Percentiles rank a stretch among this genome's conserved stretches.
Evolutionary conservation across 805 yeast genomes (phyloP).

Genomic region (Candida tallmaniae): DNA sequence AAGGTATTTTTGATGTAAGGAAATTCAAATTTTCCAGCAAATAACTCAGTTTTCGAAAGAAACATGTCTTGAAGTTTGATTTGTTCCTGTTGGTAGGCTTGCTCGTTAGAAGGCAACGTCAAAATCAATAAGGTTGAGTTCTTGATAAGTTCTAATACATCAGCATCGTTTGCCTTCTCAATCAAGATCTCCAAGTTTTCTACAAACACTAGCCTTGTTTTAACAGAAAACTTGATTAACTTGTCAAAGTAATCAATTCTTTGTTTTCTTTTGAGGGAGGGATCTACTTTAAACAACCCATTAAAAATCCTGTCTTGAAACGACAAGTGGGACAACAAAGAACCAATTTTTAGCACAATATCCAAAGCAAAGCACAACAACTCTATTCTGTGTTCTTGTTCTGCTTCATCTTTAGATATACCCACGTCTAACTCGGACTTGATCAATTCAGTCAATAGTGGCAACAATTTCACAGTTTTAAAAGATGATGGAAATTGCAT

Average conservation of each 20-base stretch:
- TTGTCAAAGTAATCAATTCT: slow-evolving; percentile 17
- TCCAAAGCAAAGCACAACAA: slow-evolving; percentile 46
- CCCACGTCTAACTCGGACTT: slow-evolving; percentile 28
- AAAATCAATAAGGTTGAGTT: slow-evolving; percentile 37
- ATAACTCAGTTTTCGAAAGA: slow-evolving; percentile 37
- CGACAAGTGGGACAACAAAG: slow-evolving; percentile 65
- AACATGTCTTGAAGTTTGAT: slow-evolving; percentile 49
- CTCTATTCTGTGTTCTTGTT: slow-evolving; percentile 12
- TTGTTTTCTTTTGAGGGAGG: slow-evolving; percentile 18
- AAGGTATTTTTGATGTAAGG: slow-evolving; percentile 68
- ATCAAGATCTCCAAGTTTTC: slow-evolving; percentile 47
- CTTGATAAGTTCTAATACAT: slow-evolving; percentile 45
- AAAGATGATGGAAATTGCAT: slow-evolving; percentile 36
- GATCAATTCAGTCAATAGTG: slow-evolving; percentile 55
- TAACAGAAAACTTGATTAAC: slow-evolving; percentile 28
- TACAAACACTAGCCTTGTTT: slow-evolving; percentile 26
- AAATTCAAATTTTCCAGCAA: slow-evolving; percentile 53
- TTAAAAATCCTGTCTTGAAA: slow-evolving; percentile 70
- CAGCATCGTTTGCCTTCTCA: slow-evolving; percentile 47
- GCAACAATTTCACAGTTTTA: slow-evolving; percentile 68
- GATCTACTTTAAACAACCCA: slow-evolving; percentile 24
- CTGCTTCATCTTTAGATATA: slow-evolving; percentile 20
- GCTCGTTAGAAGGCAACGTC: slow-evolving; percentile 20
- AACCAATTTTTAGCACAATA: slow-evolving; percentile 59
- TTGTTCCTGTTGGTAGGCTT: slow-evolving; percentile 27